Percentiles rank a stretch among this genome's conserved stretches.
These are phyloP conservation scores for Cordyceps tenuipes DNA, from an alignment of 2,329 filamentous ascomycete genomes.

Conservation along the genomic window DNA sequence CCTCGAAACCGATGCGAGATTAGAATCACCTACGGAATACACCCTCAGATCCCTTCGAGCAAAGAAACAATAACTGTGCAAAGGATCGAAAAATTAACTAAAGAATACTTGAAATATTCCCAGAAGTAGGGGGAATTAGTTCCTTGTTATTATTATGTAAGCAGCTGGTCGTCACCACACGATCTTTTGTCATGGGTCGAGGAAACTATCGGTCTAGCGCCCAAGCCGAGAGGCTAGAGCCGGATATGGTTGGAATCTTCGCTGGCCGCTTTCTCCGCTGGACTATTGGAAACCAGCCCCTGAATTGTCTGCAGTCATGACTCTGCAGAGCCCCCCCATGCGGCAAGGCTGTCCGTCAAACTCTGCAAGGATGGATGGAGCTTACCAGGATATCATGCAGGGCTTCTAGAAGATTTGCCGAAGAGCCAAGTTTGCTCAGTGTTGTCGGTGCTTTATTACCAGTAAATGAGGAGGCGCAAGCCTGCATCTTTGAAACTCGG, in stretches of 20 bases:
- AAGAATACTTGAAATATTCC: too few species aligned
- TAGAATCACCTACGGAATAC: too few species aligned
- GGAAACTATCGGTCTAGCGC: neutral
- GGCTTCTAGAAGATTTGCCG: conserved; percentile 8
- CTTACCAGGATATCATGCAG: neutral
- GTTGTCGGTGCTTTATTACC: neutral
- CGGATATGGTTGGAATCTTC: neutral
- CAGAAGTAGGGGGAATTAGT: too few species aligned
- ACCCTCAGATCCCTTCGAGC: too few species aligned
- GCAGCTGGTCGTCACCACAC: too few species aligned
- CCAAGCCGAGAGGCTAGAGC: conserved; percentile 3
- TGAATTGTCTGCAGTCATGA: conserved; percentile 1
- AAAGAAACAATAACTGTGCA: too few species aligned
- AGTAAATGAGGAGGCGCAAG: too few species aligned
- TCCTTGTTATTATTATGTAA: too few species aligned
- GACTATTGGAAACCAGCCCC: conserved; percentile 10
- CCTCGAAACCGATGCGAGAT: too few species aligned
- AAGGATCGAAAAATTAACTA: too few species aligned
- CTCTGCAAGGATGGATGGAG: neutral
- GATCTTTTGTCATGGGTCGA: too few species aligned
- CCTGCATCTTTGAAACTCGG: neutral
- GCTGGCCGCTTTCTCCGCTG: neutral
- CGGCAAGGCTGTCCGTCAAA: neutral
- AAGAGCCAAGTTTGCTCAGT: neutral
- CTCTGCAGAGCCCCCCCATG: neutral